Base-by-base conservation (phyloP, 2,329 filamentous ascomycete genomes). In the Ophiostoma piceae region DNA sequence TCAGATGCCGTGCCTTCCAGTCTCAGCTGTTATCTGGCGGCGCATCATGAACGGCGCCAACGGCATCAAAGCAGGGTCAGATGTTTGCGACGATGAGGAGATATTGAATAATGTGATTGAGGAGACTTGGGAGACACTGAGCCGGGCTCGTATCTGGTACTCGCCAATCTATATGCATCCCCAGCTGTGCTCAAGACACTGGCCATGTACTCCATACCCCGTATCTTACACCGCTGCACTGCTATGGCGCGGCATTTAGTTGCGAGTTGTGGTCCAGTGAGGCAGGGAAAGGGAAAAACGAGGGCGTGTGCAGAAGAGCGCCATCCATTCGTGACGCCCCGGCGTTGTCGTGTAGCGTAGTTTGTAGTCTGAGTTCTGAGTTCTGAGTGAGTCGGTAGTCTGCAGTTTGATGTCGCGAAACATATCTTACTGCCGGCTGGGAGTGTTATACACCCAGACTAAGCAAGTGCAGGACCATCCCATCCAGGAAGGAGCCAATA, bases 281-380 rank as follows among this genome's bases (percentile, higher is more conserved):
- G 51, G 51, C 51, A 29, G 51, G 51, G 9, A 57, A 57, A 57
- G 14, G 26, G 57, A 8, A 62, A 26, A 60, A 47, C 8, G 43
- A 57, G 67, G 51, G 62, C 67, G 67, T 70, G 66, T 68, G 69
- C 60, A 60, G 26, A 67, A 51, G 67, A 60, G 57, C 67, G 47
- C 16, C 69, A 22, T 70, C 47, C 43, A 70, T 70, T 70, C 69
- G 69, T 29, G 69, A 66, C 16, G 43, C 32, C 35, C 29, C 22
- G 62, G 11, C 68, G 43, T 37, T 47, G 43, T n/a, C 16, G 19
- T 47, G 43, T 47, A 47, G 43, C 43, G 43, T 47, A 47, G 16
- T 47, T n/a, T 47, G 19, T 47, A 43, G 12, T 19, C 4, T 12
- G 8, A 39, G 37, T 39, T 39, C 11, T 8, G 8, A 11, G n/a